These are phyloP conservation scores for Boletellus ananiceps DNA, from an alignment of 768 basidiomycete genomes.

Conservation along the genomic window DNA sequence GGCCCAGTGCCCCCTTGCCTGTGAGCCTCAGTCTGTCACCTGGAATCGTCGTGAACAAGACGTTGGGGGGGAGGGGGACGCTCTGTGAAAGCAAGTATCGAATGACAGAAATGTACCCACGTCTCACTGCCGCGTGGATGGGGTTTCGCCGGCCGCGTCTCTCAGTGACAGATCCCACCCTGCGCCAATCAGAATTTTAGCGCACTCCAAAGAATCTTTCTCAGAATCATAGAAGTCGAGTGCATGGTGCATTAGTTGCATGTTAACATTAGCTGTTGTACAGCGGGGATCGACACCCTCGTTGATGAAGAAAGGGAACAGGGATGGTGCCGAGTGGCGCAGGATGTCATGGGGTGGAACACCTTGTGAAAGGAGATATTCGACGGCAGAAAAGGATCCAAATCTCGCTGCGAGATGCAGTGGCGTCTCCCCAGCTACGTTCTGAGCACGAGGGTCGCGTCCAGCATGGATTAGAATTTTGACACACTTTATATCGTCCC, in stretches of 20 bases:
- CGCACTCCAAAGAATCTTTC: background rate
- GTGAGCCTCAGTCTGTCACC: background rate
- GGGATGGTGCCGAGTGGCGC: background rate
- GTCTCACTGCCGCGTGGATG: background rate
- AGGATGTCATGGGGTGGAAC: background rate
- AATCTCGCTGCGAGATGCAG: background rate
- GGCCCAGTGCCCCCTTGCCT: too few species aligned
- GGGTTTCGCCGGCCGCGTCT: background rate
- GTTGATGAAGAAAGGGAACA: conserved; percentile 1
- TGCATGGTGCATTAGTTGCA: too few species aligned
- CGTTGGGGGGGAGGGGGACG: background rate
- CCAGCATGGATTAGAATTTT: conserved; percentile 7
- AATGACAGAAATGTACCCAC: background rate
- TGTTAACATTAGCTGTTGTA: too few species aligned
- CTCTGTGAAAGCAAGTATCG: background rate
- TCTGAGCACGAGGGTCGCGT: background rate
- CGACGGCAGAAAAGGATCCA: background rate
- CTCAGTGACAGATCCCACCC: background rate
- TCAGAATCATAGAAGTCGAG: background rate
- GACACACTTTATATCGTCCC: background rate
- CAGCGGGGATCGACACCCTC: background rate
- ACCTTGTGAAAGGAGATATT: background rate
- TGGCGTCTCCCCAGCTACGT: conserved; percentile 1
- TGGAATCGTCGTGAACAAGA: background rate
- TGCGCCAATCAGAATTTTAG: background rate